These are phyloP conservation scores for Litchi chinensis DNA, from an alignment of 345 rosid species.

Conservation along the genomic window DNA sequence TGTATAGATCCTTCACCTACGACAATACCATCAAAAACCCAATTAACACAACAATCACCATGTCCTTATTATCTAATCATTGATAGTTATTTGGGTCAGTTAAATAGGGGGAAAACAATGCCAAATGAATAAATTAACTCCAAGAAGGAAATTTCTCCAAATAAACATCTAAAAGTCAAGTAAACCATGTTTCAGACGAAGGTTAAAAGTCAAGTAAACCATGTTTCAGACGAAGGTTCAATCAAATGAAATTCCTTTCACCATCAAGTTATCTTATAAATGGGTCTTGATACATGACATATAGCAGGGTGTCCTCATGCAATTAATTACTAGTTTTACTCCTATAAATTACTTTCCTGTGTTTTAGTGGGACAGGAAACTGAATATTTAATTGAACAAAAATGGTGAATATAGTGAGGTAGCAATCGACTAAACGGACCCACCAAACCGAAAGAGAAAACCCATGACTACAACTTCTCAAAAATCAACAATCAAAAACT, in stretches of 20 bases:
- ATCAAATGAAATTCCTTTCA: not conserved
- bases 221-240: not conserved
- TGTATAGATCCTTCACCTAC: not conserved
- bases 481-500: not conserved
- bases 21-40: not conserved
- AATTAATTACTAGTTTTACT: not conserved
- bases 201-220: not conserved
- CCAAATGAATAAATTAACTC: not conserved
- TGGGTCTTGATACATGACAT: not conserved
- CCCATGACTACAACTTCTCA: not conserved
- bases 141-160: not conserved
- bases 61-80: not conserved
- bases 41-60: not conserved
- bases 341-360: not conserved
- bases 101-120: not conserved
- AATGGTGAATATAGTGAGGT: not conserved
- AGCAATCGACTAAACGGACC: not conserved
- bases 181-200: not conserved
- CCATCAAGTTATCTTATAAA: not conserved
- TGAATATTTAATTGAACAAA: too few relatives aligned
- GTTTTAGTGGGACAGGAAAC: not conserved
- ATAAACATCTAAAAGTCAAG: slow-evolving; percentile 1
- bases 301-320: not conserved
- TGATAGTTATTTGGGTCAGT: not conserved
- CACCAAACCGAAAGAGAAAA: not conserved